Conservation (phyloP, 768 basidiomycete species). For the Lactifluus piperatus region DNA sequence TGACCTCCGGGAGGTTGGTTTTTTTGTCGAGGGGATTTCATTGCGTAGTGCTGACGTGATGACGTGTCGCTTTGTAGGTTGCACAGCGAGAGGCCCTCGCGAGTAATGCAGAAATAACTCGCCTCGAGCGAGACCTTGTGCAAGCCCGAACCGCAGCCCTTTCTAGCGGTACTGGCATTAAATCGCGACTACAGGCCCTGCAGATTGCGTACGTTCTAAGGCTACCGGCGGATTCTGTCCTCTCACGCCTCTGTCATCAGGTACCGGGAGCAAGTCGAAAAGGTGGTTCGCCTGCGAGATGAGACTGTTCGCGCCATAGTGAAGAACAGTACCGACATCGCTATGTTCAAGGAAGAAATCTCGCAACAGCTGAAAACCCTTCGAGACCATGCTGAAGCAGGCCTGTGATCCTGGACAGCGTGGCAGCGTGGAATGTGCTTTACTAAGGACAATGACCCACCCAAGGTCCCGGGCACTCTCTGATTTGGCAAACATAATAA, state of each 20-base stretch:
- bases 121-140: slow-evolving; percentile 63
- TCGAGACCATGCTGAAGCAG: slow-evolving; percentile 56
- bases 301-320: slow-evolving; percentile 75
- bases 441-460: not conserved
- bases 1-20: slow-evolving; percentile 65
- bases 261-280: slow-evolving; percentile 72
- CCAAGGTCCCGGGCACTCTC: not conserved
- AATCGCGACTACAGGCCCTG: slow-evolving; percentile 64
- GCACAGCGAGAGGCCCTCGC: slow-evolving; percentile 67
- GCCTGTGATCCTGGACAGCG: slow-evolving; percentile 22
- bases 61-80: slow-evolving; percentile 36
- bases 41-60: not conserved
- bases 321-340: slow-evolving; percentile 79
- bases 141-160: slow-evolving; percentile 69
- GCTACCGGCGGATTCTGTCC: slow-evolving; percentile 3
- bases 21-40: not conserved
- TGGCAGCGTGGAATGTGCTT: not conserved
- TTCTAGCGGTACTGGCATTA: slow-evolving; percentile 76
- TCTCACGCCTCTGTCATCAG: slow-evolving; percentile 29
- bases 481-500: not conserved
- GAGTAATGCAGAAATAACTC: slow-evolving; percentile 54
- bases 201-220: slow-evolving; percentile 57
- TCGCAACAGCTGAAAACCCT: slow-evolving; percentile 62
- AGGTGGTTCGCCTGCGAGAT: slow-evolving; percentile 63
- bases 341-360: slow-evolving; percentile 71